phyloP scores from a whole-genome alignment of 805 yeast species.

The Candida dendrica region DNA sequence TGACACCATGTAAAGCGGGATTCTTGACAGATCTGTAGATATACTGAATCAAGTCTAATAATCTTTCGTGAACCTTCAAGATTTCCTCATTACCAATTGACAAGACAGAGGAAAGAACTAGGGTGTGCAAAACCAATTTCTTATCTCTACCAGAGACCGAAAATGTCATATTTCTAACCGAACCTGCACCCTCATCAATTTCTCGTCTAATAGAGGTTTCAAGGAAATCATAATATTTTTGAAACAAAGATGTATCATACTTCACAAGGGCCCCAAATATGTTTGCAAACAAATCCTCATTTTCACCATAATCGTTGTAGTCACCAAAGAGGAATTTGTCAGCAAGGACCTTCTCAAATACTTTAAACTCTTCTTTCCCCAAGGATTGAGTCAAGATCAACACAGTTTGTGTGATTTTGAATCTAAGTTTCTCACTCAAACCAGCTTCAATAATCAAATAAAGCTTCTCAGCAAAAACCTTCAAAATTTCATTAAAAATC shows the following conservation, averaged over 20 bases:
- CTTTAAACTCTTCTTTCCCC: conserved; percentile 46
- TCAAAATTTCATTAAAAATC: conserved; percentile 55
- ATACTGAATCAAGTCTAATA: conserved; percentile 30
- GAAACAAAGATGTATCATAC: conserved; percentile 33
- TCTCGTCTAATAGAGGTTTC: conserved; percentile 52
- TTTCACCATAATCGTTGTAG: conserved; percentile 49
- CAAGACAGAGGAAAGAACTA: conserved; percentile 61
- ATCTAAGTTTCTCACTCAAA: conserved; percentile 26
- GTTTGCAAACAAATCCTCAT: conserved; percentile 61
- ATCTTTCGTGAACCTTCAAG: conserved; percentile 34
- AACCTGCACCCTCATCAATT: conserved; percentile 75
- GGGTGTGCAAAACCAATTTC: conserved; percentile 61
- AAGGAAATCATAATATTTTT: conserved; percentile 19
- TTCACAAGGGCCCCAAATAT: conserved; percentile 67
- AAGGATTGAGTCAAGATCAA: conserved; percentile 49
- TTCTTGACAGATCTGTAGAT: conserved; percentile 25
- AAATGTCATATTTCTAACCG: conserved; percentile 49
- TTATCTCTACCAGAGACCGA: conserved; percentile 76
- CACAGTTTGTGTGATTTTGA: conserved; percentile 37
- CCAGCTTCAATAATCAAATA: conserved; percentile 56
- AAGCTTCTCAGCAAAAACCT: conserved; percentile 47
- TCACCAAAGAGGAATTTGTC: conserved; percentile 43
- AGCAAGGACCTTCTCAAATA: conserved; percentile 31
- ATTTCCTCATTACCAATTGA: conserved; percentile 57
- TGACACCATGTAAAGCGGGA: conserved; percentile 53